Base-by-base conservation (phyloP, 805 yeast species). In the Metschnikowia amazonensis region DNA sequence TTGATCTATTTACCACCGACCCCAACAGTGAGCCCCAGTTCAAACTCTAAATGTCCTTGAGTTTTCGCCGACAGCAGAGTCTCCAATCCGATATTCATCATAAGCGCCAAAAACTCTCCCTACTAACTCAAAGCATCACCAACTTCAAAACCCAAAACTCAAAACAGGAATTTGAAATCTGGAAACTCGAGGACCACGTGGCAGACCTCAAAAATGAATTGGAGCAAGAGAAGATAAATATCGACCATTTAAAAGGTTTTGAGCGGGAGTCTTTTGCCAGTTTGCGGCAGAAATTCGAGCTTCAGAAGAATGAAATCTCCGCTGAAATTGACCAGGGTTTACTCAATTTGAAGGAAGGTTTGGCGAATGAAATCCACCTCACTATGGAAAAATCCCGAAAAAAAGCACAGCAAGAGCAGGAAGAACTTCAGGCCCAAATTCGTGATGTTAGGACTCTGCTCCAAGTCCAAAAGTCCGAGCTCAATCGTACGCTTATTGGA, bases 121-220 rank as follows among this genome's bases (percentile, higher is more conserved):
- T 36, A n/a, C 23, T 50, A 17, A 31, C 44, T 9, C 49, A 44
- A 25, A 46, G 49, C 18, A 54, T 63, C 1, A 55, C 61, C 53
- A 62, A 66, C 1, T 36, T 63, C 7, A 66, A 67, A 45, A 72
- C 76, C 0, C 66, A 68, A 43, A 65, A 63, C 28, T 69, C 68
- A 7, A 63, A 63, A 20, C 56, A 64, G 25, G 76, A 71, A 36
- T 51, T 71, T 21, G 68, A 68, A 25, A 64, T 60, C 41, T 64
- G 49, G 51, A 67, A 55, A 46, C 56, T 60, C 53, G 58, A 60
- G 51, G 70, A 65, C 39, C 67, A 64, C 16, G 52, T 70, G 20
- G 63, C 62, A 13, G 67, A 66, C 23, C 60, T 67, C 42, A 72
- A 72, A 14, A 66, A 67, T 29, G 66, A 70, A 21, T 53, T 67